phyloP scores from a whole-genome alignment of 2,329 filamentous ascomycete genomes.

The Pestalotiopsis sp. region DNA sequence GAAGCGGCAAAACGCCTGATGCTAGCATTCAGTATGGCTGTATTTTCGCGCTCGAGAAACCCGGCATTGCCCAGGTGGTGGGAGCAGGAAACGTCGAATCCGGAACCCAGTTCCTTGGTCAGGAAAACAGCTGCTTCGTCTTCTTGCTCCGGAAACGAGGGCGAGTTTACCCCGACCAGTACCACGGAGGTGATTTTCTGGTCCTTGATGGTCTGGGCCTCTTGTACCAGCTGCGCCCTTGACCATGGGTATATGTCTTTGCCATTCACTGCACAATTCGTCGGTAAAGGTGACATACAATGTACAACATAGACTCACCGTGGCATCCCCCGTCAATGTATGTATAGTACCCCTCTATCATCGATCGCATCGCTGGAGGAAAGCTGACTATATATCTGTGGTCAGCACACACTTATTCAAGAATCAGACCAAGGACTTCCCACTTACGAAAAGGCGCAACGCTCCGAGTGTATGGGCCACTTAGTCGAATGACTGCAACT shows the following conservation, averaged over 20 bases:
- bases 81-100: conserved; percentile 48
- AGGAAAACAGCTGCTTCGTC: background rate
- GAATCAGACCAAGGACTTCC: background rate
- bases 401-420: background rate
- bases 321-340: background rate
- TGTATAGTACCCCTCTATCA: background rate
- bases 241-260: background rate
- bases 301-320: background rate
- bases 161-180: background rate
- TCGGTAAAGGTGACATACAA: background rate
- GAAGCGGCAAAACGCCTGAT: conserved; percentile 57
- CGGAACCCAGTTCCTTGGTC: conserved; percentile 21
- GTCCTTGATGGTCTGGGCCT: background rate
- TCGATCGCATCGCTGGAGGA: background rate
- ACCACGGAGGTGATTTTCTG: background rate
- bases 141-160: background rate
- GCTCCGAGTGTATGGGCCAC: conserved; percentile 39
- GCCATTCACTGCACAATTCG: background rate
- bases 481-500: conserved; percentile 56
- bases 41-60: conserved; percentile 64
- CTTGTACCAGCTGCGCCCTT: background rate
- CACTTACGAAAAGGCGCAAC: background rate
- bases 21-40: conserved; percentile 63
- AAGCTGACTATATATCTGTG: background rate
- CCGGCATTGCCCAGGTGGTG: conserved; percentile 53